Conservation (phyloP, 140 eudicot species). For the Senecio squalidus region DNA sequence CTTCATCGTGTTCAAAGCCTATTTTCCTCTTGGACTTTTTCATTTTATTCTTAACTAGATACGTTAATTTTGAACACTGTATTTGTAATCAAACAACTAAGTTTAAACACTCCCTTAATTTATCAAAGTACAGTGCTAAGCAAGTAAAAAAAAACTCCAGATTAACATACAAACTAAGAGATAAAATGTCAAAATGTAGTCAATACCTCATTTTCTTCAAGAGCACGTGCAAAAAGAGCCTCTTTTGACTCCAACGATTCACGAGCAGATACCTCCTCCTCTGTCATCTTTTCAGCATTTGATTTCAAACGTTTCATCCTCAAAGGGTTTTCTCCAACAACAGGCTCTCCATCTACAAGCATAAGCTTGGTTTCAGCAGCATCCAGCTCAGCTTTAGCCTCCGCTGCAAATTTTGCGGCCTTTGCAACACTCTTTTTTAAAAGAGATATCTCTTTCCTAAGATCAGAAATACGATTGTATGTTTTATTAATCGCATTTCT, state of each 20-base stretch:
- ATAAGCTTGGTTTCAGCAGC: conserved; percentile 68
- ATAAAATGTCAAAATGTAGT: neutral
- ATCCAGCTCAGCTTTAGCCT: conserved; percentile 70
- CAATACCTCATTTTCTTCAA: conserved; percentile 75
- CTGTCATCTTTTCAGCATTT: conserved; percentile 59
- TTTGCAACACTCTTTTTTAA: conserved; percentile 50
- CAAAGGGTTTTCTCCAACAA: conserved; percentile 79
- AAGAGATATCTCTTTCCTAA: conserved; percentile 63
- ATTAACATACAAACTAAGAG: neutral
- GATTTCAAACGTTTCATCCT: conserved; percentile 74
- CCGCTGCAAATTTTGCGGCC: conserved; percentile 57
- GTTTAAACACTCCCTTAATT: neutral
- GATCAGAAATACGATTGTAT: conserved; percentile 81
- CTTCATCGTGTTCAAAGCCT: too few relatives aligned
- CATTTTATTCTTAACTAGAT: too few relatives aligned
- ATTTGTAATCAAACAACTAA: too few relatives aligned
- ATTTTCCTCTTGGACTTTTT: too few relatives aligned
- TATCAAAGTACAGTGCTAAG: neutral
- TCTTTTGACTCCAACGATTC: conserved; percentile 93
- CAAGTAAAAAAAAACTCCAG: neutral
- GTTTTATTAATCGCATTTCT: conserved; percentile 82
- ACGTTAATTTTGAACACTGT: too few relatives aligned
- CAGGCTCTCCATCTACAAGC: conserved; percentile 95
- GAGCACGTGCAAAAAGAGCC: conserved; percentile 81
- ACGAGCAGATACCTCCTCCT: conserved; percentile 61